Base-by-base conservation (phyloP, 1,284 basidiomycete species). In the Ceratobasidium sp. region DNA sequence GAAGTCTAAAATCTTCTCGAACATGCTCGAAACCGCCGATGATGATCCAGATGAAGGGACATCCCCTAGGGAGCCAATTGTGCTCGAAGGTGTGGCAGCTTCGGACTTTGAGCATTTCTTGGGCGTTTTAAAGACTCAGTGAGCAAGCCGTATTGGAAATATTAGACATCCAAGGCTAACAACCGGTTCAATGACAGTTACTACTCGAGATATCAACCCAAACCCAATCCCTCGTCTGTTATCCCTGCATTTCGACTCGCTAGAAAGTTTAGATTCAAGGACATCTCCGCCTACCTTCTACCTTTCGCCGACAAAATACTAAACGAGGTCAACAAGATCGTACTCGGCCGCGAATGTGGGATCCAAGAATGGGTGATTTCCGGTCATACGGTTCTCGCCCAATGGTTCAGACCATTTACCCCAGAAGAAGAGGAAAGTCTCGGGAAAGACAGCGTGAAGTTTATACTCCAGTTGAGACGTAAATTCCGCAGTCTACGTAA, bases 251-350 rank as follows among this genome's bases (percentile, higher is more conserved):
- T 46, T 49, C 70, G 58, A 20, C 58, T 73, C 6, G 70, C 70
- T 2, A 46, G 46, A 26, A 60, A 60, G 55, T 73, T 56, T 56
- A 60, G 61, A 39, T 73, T 73, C 26, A 18, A 55, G 42, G 58
- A 73, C 13, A 39, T 73, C 18, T 20, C 42, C 5, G n/a, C 13
- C n/a, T 49, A 12, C 39, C 70, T 73, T n/a, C 5, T 73, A 18
- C 23, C 56, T 3, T 23, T 73, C 23, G 70, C 51, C 42, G 51
- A 73, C 7, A n/a, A 60, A 26, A 39, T n/a, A 15, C 42, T 73
- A 20, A 20, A 49, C 56, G 70, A 42, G 26, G 28, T 72, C 23
- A 51, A 63, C 23, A 85, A 83, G 28, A 78, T 80, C 28, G 68
- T 39, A 13, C 39, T 80, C 13, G 79, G 77, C 13, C 60, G 60